Evolutionary conservation across 2,329 filamentous ascomycete species (phyloP).

Genomic region (Hypoxylon sp.): DNA sequence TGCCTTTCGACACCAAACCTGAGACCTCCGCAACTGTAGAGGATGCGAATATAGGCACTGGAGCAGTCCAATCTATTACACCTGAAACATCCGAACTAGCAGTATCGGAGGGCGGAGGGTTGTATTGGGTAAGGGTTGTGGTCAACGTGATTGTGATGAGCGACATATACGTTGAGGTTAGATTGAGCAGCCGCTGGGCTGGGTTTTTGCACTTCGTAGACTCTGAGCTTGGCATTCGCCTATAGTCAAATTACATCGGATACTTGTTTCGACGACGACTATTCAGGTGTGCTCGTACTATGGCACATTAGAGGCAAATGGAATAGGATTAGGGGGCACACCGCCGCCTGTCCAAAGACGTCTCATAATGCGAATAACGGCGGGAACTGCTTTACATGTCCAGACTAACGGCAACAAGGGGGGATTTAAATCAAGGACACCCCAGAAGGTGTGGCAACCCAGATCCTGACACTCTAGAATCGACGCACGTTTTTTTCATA

Average conservation of each 20-base stretch:
- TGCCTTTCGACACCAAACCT: neutral
- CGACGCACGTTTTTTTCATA: conserved; percentile 18
- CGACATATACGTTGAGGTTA: conserved; percentile 24
- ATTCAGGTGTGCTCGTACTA: neutral
- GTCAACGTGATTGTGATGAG: conserved; percentile 28
- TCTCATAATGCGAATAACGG: conserved; percentile 12
- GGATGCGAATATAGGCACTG: neutral
- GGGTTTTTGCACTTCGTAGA: conserved; percentile 9
- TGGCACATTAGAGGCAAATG: neutral
- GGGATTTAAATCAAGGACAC: conserved; percentile 8
- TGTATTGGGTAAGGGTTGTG: conserved; percentile 17
- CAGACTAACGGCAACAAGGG: conserved; percentile 1
- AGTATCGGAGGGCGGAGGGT: neutral
- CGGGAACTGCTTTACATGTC: conserved; percentile 2
- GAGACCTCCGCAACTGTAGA: neutral
- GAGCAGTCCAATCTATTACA: conserved; percentile 8
- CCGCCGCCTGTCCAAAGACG: conserved; percentile 2
- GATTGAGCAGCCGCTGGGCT: conserved; percentile 3
- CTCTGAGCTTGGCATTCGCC: conserved; percentile 2
- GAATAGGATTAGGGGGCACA: conserved; percentile 3
- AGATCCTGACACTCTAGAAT: conserved; percentile 19
- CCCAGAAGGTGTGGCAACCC: neutral
- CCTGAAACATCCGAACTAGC: conserved; percentile 7
- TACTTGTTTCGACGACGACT: neutral
- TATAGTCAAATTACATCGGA: conserved; percentile 1